Conservation (phyloP, 495 filamentous ascomycete genomes). For the Aspergillus asperescens region DNA sequence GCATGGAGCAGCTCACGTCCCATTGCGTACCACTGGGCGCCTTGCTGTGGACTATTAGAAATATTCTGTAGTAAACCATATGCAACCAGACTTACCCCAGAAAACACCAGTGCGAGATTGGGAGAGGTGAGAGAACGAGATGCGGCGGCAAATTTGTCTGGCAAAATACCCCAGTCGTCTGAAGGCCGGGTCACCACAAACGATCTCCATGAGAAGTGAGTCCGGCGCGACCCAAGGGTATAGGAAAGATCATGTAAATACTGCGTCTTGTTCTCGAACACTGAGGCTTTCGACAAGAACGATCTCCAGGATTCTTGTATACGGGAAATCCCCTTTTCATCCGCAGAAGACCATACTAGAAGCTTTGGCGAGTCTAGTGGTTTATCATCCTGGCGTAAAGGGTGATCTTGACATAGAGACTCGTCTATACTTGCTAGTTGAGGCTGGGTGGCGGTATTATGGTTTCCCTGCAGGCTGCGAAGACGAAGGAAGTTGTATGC, state of each 20-base stretch:
- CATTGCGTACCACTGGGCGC: conserved; percentile 33
- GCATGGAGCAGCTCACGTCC: conserved; percentile 19
- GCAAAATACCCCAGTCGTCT: background rate
- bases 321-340: conserved; percentile 3
- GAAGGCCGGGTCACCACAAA: conserved; percentile 7
- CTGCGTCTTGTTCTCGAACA: background rate
- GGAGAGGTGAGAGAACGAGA: background rate
- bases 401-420: background rate
- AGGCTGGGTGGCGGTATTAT: too few species aligned
- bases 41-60: conserved; percentile 16
- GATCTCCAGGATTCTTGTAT: background rate
- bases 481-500: conserved; percentile 17
- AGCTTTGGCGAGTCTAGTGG: background rate
- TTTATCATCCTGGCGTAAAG: background rate
- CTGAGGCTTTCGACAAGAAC: background rate
- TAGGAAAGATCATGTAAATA: conserved; percentile 25
- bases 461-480: background rate
- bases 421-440: background rate
- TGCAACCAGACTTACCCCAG: conserved; percentile 15
- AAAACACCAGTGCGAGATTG: conserved; percentile 25
- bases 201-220: conserved; percentile 14
- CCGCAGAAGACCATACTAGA: conserved; percentile 9
- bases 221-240: conserved; percentile 18
- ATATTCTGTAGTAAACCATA: background rate
- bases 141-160: conserved; percentile 1